Evolutionary conservation across 257 asterid genomes (phyloP).

Genomic region (Gentiana macrophylla): DNA sequence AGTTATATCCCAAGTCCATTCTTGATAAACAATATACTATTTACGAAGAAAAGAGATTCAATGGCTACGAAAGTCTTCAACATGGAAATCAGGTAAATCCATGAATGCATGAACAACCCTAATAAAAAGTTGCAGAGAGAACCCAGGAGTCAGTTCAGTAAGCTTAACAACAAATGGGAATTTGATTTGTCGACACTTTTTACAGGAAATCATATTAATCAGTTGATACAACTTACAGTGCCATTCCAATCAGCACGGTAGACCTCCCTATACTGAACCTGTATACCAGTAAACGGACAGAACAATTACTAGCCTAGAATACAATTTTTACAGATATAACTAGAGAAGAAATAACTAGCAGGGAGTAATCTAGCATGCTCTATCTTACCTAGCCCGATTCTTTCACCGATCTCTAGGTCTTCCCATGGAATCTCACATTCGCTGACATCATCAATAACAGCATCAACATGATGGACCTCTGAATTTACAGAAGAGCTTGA

Average conservation of each 20-base stretch:
- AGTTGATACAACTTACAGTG: slow-evolving; percentile 48
- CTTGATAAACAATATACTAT: no score
- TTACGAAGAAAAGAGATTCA: no score
- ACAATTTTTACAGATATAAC: neutral
- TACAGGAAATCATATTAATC: no score
- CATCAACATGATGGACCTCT: slow-evolving; percentile 33
- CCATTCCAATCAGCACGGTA: slow-evolving; percentile 99
- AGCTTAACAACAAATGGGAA: neutral
- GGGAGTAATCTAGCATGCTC: slow-evolving; percentile 8
- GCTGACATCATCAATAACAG: slow-evolving; percentile 88
- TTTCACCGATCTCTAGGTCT: slow-evolving; percentile 89
- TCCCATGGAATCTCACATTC: slow-evolving; percentile 98
- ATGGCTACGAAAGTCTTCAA: no score
- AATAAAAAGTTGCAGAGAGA: slow-evolving; percentile 1
- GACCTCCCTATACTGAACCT: slow-evolving; percentile 99
- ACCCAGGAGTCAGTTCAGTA: neutral
- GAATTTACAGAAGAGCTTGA: slow-evolving; percentile 30
- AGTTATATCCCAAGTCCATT: no score
- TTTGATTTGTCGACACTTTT: slow-evolving; percentile 4
- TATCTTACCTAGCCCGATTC: slow-evolving; percentile 92
- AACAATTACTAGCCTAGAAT: neutral
- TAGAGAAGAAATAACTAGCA: neutral
- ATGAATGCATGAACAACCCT: neutral
- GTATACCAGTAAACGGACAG: slow-evolving; percentile 6
- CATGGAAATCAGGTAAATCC: no score